A percentile compares a stretch with the other conserved stretches of the same genome.
These are phyloP conservation scores for Alternaria sp. DNA, from an alignment of 2,329 filamentous ascomycete species.

Conservation along the genomic window DNA sequence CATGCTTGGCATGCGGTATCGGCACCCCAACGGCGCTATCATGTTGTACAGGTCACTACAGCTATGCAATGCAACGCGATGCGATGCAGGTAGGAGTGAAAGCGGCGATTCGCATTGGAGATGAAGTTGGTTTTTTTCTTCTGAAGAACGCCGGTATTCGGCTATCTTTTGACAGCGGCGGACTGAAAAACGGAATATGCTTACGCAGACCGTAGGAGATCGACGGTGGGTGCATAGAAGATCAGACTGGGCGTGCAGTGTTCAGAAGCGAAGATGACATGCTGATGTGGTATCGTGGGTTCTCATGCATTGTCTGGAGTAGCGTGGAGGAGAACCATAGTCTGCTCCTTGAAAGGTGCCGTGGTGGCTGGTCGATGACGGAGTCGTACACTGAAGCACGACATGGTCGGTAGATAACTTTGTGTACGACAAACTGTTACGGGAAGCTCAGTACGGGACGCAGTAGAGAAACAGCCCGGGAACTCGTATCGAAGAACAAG, in stretches of 20 bases:
- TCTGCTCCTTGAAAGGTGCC: background rate
- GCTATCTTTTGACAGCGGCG: background rate
- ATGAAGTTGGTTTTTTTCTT: too few relatives aligned
- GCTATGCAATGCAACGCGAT: constrained; percentile 8
- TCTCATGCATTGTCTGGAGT: background rate
- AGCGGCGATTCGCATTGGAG: background rate
- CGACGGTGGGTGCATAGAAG: background rate
- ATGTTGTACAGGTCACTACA: background rate
- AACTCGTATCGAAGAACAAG: background rate
- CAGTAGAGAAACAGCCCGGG: background rate
- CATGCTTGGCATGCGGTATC: background rate
- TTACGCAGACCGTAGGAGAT: constrained; percentile 9
- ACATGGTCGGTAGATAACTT: background rate
- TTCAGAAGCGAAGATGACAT: background rate
- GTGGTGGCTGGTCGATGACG: background rate
- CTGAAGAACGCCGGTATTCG: background rate
- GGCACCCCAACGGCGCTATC: constrained; percentile 7
- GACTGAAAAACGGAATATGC: background rate
- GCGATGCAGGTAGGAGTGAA: background rate
- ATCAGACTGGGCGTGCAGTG: background rate
- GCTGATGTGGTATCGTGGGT: background rate
- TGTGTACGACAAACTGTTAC: background rate
- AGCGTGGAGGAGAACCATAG: background rate
- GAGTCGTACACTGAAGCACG: background rate
- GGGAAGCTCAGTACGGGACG: background rate